Evolutionary conservation across 2,329 filamentous ascomycete genomes (phyloP).

Genomic region (Claviceps pazoutovae): DNA sequence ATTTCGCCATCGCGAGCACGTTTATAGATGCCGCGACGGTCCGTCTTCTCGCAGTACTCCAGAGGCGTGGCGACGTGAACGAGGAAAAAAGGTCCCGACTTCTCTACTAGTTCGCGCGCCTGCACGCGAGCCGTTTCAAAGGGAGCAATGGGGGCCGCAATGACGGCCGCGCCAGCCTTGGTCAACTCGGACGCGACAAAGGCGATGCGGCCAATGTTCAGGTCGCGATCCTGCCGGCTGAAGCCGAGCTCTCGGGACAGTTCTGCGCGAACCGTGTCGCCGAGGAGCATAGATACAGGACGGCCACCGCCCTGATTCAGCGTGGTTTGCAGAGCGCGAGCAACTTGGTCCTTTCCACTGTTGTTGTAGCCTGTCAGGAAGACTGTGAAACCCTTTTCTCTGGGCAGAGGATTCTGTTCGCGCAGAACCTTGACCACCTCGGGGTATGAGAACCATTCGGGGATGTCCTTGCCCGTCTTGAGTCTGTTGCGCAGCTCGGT

Average conservation of each 20-base stretch:
- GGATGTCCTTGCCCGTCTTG: slow-evolving; percentile 83
- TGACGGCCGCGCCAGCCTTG: slow-evolving; percentile 82
- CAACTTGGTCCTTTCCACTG: slow-evolving; percentile 92
- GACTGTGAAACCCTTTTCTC: slow-evolving; percentile 90
- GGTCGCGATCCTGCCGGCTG: slow-evolving; percentile 80
- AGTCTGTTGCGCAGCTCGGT: slow-evolving; percentile 88
- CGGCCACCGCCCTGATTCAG: slow-evolving; percentile 96
- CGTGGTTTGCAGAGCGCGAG: slow-evolving; percentile 87
- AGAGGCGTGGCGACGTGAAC: slow-evolving; percentile 89
- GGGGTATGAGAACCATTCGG: slow-evolving; percentile 99
- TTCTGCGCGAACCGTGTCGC: slow-evolving; percentile 88
- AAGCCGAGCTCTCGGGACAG: slow-evolving; percentile 93
- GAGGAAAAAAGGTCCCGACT: slow-evolving; percentile 84
- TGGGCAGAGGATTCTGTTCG: slow-evolving; percentile 87
- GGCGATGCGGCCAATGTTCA: slow-evolving; percentile 89
- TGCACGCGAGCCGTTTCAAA: slow-evolving; percentile 66
- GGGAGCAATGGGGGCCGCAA: slow-evolving; percentile 90
- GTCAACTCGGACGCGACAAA: slow-evolving; percentile 95
- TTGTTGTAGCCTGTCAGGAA: slow-evolving; percentile 97
- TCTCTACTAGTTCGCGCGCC: slow-evolving; percentile 75
- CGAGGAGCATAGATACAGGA: slow-evolving; percentile 83
- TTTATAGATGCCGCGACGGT: slow-evolving; percentile 81
- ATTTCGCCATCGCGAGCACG: slow-evolving; percentile 79
- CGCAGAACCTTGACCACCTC: slow-evolving; percentile 94
- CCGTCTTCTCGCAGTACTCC: slow-evolving; percentile 87